These are phyloP conservation scores for Chenopodium berlandieri DNA, from an alignment of 148 eudicot species.

Conservation along the genomic window DNA sequence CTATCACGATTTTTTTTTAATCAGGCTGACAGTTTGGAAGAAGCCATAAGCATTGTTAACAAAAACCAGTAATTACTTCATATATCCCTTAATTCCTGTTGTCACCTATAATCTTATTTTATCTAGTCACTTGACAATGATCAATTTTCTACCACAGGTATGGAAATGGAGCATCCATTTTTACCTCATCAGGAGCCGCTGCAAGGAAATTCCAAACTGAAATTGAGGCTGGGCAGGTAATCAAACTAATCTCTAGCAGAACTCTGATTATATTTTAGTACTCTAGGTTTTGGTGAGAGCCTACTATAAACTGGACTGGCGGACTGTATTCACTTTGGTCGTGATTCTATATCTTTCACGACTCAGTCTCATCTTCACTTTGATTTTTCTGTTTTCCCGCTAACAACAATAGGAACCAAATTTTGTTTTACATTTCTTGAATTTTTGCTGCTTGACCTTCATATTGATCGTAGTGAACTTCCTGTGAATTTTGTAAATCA, in stretches of 20 bases:
- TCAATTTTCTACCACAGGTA: constrained; percentile 47
- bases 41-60: constrained; percentile 82
- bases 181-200: constrained; percentile 88
- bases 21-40: constrained; percentile 94
- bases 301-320: no score
- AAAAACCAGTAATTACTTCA: constrained; percentile 58
- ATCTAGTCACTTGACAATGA: not conserved
- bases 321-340: not conserved
- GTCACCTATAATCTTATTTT: not conserved
- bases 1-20: not conserved
- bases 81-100: not conserved
- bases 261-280: not conserved
- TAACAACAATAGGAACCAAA: not conserved
- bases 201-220: constrained; percentile 96
- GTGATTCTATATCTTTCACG: not conserved
- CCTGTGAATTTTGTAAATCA: constrained; percentile 25
- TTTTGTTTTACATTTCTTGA: not conserved
- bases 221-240: constrained; percentile 97
- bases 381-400: not conserved
- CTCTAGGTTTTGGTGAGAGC: not conserved
- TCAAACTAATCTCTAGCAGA: not conserved
- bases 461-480: not conserved
- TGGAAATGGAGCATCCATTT: constrained; percentile 93
- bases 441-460: not conserved
- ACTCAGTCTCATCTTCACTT: not conserved